Base-by-base conservation (phyloP, 306 rosid genomes). In the Dryas alaskensis region DNA sequence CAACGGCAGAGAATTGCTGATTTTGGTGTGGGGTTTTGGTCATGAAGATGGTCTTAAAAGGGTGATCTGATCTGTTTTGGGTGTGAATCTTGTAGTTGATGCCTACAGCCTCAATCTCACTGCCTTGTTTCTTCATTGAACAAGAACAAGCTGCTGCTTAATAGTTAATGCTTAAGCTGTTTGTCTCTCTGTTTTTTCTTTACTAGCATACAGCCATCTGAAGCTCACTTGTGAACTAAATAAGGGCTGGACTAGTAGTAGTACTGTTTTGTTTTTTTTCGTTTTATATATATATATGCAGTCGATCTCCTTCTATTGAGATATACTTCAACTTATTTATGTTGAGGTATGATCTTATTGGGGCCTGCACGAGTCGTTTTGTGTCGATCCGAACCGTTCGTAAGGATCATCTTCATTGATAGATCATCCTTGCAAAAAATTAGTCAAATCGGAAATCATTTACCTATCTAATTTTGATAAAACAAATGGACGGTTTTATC, bases 101-200 rank as follows among this genome's bases (percentile, higher is more conserved):
- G 77, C 80, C 87, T 57, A 83, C 84, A 78, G 91, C 96, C 78
- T 91, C 95, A 70, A 94, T 90, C 79, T 91, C 92, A 82, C 97
- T 89, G 11, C 92, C 90, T 76, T 89, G 88, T 76, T 89, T 84
- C 92, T 79, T 86, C 89, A 84, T 86, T 2, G 37, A 31, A 31
- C 37, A 31, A 31, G 2, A 31, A 31, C 37, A 31, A 31, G 37
- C 1, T 31, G 37, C 37, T 31, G 37, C 37, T 22, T 22, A 22
- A 22, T 0, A 22, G 22, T 22, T 0, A 22, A 22, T 22, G 22
- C 22, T 22, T 22, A 22, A 22, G 57, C 58, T 62, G 39, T 57
- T 25, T 57, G 10, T 25, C 37, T 57, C 39, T 22, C 62, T 57
- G 13, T 25, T 25, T 8, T 9, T 25, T 9, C 9, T 1, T 25